Percentiles rank a stretch among this genome's conserved stretches.
These are phyloP conservation scores for Saccharomycopsis oosterbeekiorum DNA, from an alignment of 805 yeast species.

Conservation along the genomic window DNA sequence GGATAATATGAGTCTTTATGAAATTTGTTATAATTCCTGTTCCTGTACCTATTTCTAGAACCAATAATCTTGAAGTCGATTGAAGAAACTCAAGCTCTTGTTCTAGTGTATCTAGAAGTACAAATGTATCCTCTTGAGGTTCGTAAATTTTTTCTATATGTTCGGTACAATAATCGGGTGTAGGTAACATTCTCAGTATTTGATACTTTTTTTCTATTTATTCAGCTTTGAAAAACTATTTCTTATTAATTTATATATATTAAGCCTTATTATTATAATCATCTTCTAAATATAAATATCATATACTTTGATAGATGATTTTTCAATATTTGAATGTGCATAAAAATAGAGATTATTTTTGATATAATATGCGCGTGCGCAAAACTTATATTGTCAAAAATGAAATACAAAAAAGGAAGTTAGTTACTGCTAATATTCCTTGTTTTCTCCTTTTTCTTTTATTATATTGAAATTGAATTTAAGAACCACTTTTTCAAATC, in stretches of 20 bases:
- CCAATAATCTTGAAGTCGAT: constrained; percentile 34
- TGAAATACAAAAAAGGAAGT: background rate
- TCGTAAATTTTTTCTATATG: constrained; percentile 72
- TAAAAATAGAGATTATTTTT: too few species aligned
- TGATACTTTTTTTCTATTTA: background rate
- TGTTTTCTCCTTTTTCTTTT: background rate
- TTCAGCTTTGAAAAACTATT: background rate
- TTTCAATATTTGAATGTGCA: too few species aligned
- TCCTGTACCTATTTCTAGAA: constrained; percentile 85
- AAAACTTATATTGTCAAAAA: too few species aligned
- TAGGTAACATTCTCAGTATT: constrained; percentile 54
- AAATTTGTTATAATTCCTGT: constrained; percentile 85
- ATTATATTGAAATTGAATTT: background rate
- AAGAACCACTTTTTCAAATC: too few species aligned
- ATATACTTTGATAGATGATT: too few species aligned
- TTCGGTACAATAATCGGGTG: constrained; percentile 59
- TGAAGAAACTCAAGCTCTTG: constrained; percentile 34
- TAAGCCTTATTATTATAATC: too few species aligned
- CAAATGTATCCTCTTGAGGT: constrained; percentile 88
- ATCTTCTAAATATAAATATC: background rate
- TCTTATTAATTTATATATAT: too few species aligned
- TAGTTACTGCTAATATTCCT: background rate
- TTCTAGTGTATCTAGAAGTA: constrained; percentile 75
- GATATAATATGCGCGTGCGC: background rate
- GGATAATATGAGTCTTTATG: constrained; percentile 44